Percentiles rank a stretch among this genome's conserved stretches.
Evolutionary conservation across 148 eudicot species (phyloP).

Genomic region (Nepenthes gracilis): DNA sequence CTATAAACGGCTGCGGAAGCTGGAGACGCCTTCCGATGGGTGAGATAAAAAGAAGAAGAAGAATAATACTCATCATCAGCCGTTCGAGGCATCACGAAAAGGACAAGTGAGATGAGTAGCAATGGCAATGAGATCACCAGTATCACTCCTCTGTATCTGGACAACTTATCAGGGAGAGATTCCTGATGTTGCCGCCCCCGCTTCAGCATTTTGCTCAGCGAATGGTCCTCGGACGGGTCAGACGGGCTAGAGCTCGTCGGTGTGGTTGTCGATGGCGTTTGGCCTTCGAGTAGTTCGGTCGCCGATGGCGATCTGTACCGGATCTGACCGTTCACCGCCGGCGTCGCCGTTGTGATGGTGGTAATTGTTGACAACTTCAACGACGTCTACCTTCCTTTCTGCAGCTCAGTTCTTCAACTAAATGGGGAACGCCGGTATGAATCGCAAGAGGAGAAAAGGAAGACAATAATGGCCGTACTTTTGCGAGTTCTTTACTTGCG

Average conservation of each 20-base stretch:
- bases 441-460: no score
- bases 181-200: constrained; percentile 39
- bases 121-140: constrained; percentile 54
- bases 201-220: constrained; percentile 42
- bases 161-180: constrained; percentile 40
- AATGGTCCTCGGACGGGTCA: constrained; percentile 14
- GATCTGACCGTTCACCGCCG: constrained; percentile 65
- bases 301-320: constrained; percentile 90
- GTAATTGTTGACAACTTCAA: constrained; percentile 17
- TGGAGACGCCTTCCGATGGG: constrained; percentile 33
- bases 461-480: no score
- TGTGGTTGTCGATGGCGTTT: constrained; percentile 7
- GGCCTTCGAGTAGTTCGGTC: constrained; percentile 56
- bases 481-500: no score
- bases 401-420: constrained; percentile 51
- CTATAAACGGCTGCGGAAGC: constrained; percentile 2
- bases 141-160: constrained; percentile 38
- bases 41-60: constrained; percentile 6
- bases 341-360: constrained; percentile 14
- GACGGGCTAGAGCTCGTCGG: neutral
- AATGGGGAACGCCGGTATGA: no score
- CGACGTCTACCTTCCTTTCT: constrained; percentile 33
- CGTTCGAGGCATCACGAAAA: constrained; percentile 47
- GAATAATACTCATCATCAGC: constrained; percentile 12
- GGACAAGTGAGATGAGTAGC: constrained; percentile 42